Evolutionary conservation across 1,284 basidiomycete genomes (phyloP).

Genomic region (Boletus sp.): DNA sequence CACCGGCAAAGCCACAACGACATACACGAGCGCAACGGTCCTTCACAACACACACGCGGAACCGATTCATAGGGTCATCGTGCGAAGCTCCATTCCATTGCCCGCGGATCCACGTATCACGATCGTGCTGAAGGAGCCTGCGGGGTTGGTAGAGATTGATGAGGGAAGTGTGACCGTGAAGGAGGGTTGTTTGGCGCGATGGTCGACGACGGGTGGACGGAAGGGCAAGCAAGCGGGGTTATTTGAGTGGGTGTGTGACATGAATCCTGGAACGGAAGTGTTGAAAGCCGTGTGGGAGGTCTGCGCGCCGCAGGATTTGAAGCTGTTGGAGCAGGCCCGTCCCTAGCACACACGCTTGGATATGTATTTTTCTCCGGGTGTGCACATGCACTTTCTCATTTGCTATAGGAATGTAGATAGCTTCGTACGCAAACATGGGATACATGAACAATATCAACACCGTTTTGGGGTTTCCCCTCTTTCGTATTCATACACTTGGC

Average conservation of each 20-base stretch:
- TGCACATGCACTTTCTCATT: not conserved
- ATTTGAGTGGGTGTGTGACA: slow-evolving; percentile 27
- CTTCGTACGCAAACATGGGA: not conserved
- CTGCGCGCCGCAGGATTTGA: slow-evolving; percentile 15
- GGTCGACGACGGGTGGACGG: slow-evolving; percentile 18
- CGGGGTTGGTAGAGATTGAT: slow-evolving; percentile 19
- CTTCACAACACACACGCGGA: slow-evolving; percentile 18
- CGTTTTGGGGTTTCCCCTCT: too few relatives aligned
- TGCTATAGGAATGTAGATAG: not conserved
- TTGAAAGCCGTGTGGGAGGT: slow-evolving; percentile 28
- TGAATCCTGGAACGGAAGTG: slow-evolving; percentile 17
- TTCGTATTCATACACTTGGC: not conserved
- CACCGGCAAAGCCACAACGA: slow-evolving; percentile 14
- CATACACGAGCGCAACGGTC: slow-evolving; percentile 17
- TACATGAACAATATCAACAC: not conserved
- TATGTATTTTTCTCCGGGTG: not conserved
- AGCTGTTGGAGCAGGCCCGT: slow-evolving; percentile 11
- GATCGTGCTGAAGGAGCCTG: slow-evolving; percentile 22
- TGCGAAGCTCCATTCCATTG: slow-evolving; percentile 23
- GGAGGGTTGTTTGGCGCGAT: slow-evolving; percentile 19
- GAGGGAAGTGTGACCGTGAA: slow-evolving; percentile 16
- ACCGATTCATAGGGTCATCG: slow-evolving; percentile 14
- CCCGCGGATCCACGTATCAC: slow-evolving; percentile 24
- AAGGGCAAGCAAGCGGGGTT: slow-evolving; percentile 23
- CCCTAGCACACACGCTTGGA: not conserved